Evolutionary conservation across 2,329 filamentous ascomycete species (phyloP), one percentile per base, ranked within the genome.

Genomic region (Diaporthe amygdali): DNA sequence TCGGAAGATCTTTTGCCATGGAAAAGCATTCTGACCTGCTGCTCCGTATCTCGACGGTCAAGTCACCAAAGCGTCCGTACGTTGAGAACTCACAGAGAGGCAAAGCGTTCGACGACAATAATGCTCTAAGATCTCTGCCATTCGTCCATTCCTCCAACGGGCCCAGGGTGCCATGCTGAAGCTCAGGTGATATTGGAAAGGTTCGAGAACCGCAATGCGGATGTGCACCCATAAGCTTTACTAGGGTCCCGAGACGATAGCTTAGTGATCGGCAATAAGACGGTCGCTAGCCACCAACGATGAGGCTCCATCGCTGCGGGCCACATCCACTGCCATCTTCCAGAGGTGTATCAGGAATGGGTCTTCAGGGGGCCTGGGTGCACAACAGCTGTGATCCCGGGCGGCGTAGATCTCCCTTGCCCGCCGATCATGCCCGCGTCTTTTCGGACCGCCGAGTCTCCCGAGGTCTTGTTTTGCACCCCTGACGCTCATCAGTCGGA

Each of bases 251-350:
- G 56, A 61, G 56, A 61, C 56, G 46, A 46, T 46, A 25, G 56
- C 27, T 61, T 39, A 6, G 27, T 61, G 56, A 61, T 61, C 56
- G 56, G 56, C 56, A 61, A 30, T 20, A 61, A 61, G 56, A 44
- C 56, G 56, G 39, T 61, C 9, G 41, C 41, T 61, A 61, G 39
- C 52, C 41, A 37, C 66, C 66, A 46, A 47, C 41, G 27, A 61
- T 32, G 41, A 68, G 52, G 66, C 51, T 68, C 30, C 44, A 47
- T 61, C 52, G 30, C 39, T 68, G 66, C 47, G 66, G 66, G 30
- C 17, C 39, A n/a, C 8, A n/a, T 61, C 39, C 46, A 46, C 52
- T 25, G 51, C 66, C 66, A 61, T 61, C 66, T 68, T 68, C 39
- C n/a, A 39, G 66, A 34, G 51, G 55, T 47, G 30, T 39, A 61